Base-by-base conservation (phyloP, 1,284 basidiomycete species). In the Trametes pubescens region DNA sequence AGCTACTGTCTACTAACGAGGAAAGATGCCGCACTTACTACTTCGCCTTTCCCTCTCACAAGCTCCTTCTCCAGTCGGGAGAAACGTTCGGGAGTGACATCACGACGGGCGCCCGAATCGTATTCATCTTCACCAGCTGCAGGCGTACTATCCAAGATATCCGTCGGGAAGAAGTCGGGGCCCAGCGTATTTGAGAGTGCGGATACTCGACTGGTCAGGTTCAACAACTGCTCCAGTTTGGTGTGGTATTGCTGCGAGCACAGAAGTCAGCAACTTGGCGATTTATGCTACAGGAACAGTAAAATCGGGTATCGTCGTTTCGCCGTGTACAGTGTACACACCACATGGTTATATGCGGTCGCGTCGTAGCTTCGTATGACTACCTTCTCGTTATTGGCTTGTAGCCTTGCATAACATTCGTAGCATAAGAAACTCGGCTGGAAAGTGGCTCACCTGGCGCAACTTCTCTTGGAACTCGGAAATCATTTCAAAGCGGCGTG, bases 21-120 rank as follows among this genome's bases (percentile, higher is more conserved):
- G 1, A 6, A 14, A 22, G 10, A 16, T 11, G 4, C 5, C 5
- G 21, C 5, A 81, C 91, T 74, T 70, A 93, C 91, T 48, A 93
- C 83, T 83, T 95, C 93, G 16, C 83, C 82, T 75, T 94, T 93
- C 18, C 91, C 93, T 58, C 90, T 81, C 4, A 90, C 86, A 21
- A 94, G 82, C 72, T 94, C 92, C 73, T 91, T 90, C 79, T 95
- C 92, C 2, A 95, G 78, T 69, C 81, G 87, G 40, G 86, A 83
- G 73, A 95, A 92, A 11, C 90, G 83, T 65, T 93, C 91, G 0
- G 91, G 88, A 13, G 87, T 88, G 14, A 94, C 90, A 71, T 94
- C 91, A 22, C 82, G 81, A 71, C 85, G 81, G 8, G 81, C 75
- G 56, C 77, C 74, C 0, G 79, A 66, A 55, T 83, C 78, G 6